Conservation (phyloP, 2,329 filamentous ascomycete genomes). For the Clonostachys solani region DNA sequence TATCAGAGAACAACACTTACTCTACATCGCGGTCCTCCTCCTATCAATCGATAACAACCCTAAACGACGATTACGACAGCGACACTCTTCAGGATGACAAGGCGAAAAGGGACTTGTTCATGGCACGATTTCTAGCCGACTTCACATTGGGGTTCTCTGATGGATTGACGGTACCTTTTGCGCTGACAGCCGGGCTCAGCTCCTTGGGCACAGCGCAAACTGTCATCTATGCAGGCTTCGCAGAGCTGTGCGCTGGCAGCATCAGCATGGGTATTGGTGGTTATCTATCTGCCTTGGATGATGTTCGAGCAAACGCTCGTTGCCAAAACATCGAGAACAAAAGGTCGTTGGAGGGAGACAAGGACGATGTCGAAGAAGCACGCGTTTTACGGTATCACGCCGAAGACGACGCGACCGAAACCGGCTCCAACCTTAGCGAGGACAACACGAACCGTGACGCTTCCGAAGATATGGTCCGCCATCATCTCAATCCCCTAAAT, state of each 20-base stretch:
- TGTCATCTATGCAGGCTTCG: constrained; percentile 64
- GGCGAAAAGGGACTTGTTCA: no score
- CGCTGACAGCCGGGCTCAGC: constrained; percentile 65
- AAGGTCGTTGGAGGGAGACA: not conserved
- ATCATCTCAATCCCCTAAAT: constrained; percentile 22
- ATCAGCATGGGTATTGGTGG: constrained; percentile 73
- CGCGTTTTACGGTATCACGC: constrained; percentile 13
- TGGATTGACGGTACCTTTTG: constrained; percentile 72
- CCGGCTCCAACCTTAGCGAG: not conserved
- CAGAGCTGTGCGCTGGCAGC: constrained; percentile 66
- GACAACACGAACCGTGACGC: not conserved
- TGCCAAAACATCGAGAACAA: not conserved
- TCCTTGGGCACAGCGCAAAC: constrained; percentile 56
- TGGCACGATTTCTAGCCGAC: constrained; percentile 49
- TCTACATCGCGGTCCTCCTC: no score
- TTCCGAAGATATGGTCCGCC: constrained; percentile 15
- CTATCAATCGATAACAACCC: no score
- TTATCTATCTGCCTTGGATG: constrained; percentile 55
- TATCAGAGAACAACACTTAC: no score
- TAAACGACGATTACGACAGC: no score
- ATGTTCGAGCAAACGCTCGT: constrained; percentile 4
- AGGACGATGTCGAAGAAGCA: constrained; percentile 11
- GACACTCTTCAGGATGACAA: no score
- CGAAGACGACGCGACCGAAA: constrained; percentile 2
- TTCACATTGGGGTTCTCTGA: constrained; percentile 72